Conservation (phyloP, 2,329 filamentous ascomycete species). For the Xylariaceae sp. region DNA sequence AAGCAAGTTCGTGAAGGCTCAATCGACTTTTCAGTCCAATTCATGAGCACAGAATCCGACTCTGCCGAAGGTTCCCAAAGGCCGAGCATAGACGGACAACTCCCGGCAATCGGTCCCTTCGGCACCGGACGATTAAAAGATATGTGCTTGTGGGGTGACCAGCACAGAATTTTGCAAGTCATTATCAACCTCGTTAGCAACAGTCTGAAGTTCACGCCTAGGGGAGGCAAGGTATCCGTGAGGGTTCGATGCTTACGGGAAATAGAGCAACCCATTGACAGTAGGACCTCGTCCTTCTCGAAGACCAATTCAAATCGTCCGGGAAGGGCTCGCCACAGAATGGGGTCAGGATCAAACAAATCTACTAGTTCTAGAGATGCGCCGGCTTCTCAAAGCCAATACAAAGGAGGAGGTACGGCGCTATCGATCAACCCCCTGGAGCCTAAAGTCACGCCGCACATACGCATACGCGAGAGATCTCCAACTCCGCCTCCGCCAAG, state of each 20-base stretch:
- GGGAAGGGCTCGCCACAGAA: conserved; percentile 46
- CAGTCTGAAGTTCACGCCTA: conserved; percentile 85
- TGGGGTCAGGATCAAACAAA: conserved; percentile 53
- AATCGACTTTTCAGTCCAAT: conserved; percentile 74
- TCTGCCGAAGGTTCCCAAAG: conserved; percentile 38
- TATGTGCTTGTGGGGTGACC: conserved; percentile 90
- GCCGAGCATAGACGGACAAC: conserved; percentile 39
- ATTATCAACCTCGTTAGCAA: conserved; percentile 93
- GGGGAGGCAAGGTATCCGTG: conserved; percentile 73
- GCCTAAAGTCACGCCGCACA: conserved; percentile 52
- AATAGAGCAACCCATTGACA: conserved; percentile 50
- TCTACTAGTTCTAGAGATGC: conserved; percentile 52
- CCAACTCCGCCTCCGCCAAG: conserved; percentile 62
- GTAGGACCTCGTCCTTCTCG: conserved; percentile 57
- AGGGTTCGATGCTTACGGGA: conserved; percentile 75
- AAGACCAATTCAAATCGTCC: conserved; percentile 47
- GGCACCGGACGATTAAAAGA: conserved; percentile 75
- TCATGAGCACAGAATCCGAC: conserved; percentile 57
- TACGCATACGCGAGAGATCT: conserved; percentile 56
- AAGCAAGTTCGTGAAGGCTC: conserved; percentile 82
- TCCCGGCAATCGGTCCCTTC: conserved; percentile 64
- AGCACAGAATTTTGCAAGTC: conserved; percentile 88
- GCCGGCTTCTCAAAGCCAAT: conserved; percentile 33
- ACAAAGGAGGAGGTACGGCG: conserved; percentile 53
- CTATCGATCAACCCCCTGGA: conserved; percentile 66